A percentile compares a stretch with the other conserved stretches of the same genome.
Conservation (phyloP, 225 moss, liverwort and hornwort genomes). For the Takakia lepidozioides region DNA sequence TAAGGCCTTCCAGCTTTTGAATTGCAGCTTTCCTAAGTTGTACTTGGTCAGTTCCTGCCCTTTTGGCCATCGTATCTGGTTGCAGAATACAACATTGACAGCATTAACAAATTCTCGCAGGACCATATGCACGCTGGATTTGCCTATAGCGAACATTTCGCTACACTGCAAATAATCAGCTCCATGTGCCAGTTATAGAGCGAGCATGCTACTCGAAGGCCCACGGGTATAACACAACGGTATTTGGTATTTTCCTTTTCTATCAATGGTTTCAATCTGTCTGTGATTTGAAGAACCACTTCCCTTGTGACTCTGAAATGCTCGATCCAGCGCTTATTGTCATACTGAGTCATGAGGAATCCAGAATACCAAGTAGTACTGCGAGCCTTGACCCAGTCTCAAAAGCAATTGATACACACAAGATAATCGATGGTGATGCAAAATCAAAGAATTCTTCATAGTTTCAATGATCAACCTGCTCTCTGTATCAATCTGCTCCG, state of each 20-base stretch:
- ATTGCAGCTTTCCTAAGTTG: too few relatives aligned
- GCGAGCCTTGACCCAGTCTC: background rate
- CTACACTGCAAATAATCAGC: background rate
- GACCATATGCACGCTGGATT: background rate
- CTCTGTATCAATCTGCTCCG: too few relatives aligned
- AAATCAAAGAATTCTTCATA: background rate
- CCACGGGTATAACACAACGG: background rate
- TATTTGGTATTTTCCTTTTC: background rate
- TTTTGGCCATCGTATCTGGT: background rate
- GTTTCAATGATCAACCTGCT: background rate
- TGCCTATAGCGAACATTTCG: background rate
- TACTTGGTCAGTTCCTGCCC: background rate
- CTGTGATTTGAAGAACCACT: background rate
- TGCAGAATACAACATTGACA: background rate
- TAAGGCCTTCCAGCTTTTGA: too few relatives aligned
- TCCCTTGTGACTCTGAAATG: background rate
- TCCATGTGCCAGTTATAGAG: background rate
- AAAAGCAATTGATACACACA: background rate
- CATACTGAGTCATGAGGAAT: background rate
- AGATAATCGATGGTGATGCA: background rate
- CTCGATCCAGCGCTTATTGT: background rate
- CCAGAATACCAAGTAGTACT: background rate
- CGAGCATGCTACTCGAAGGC: background rate
- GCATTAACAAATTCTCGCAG: too few relatives aligned
- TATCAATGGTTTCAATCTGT: background rate